Base-by-base conservation (phyloP, 257 asterid species). In the Nicotiana otophora region DNA sequence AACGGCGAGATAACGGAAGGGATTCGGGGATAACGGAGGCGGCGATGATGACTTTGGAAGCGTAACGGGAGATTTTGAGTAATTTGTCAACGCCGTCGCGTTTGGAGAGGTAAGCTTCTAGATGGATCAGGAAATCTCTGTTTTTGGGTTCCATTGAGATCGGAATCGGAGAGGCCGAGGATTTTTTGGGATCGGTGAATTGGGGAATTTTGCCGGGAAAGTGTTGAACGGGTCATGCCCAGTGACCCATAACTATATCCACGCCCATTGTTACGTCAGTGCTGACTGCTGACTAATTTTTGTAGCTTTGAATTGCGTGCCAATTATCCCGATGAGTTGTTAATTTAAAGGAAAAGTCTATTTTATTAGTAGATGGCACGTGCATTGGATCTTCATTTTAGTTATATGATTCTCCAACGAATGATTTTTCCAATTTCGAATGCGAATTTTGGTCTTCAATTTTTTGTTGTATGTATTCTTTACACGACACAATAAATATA, bases 61-160 rank as follows among this genome's bases (percentile, higher is more conserved):
- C 96, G 87, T 96, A 96, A 83, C 98, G 93, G 39, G 98, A 89
- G 91, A 94, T 91, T 85, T 96, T 96, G 57, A 94, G 82, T 53
- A 96, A 89, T 19, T 96, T 96, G 89, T 96, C 98, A 16, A 93
- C 94, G 84, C 99, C 99, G 82, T 95, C 98, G 12, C 99, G 93
- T 85, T 92, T 94, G 84, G 97, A 84, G 51, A 95, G 83, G 88
- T 92, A 95, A 88, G 89, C 84, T 86, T 95, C 99, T 63, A 95
- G 91, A 85, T 89, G 98, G 81, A 90, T 89, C 7, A 95, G 57
- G 86, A 95, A 91, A 77, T 94, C 97, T 26, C 72, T 77, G 78
- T 61, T 81, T 42, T 86, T 83, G 81, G 90, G 74, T 77, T 86
- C 94, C 94, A 91, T 86, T 55, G 54, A 33, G n/a, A 23, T 72